Base-by-base conservation (phyloP, 805 yeast species). In the Saccharomyces mikatae region DNA sequence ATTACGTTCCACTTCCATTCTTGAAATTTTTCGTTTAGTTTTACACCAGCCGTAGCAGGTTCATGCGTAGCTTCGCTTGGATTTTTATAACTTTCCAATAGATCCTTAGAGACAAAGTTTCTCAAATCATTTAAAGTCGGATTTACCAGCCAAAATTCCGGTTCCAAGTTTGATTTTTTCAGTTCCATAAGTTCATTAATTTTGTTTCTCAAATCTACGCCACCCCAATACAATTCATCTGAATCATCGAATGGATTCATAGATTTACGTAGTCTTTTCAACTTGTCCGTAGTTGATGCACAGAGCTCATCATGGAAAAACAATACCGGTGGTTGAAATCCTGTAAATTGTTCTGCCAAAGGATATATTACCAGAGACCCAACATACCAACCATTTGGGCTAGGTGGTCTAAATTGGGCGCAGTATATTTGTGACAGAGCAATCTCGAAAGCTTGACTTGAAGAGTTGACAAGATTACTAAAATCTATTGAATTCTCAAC, bases 241-340 rank as follows among this genome's bases (percentile, higher is more conserved):
- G 73, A 69, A 41, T 75, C 74, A 14, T 80, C 80, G 67, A 89
- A 91, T 0, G 96, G 90, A 55, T 86, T 87, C 67, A 91, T 89
- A 13, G 79, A 73, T 62, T 81, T 80, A 60, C 80, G 81, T 52
- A 84, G 78, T 52, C 80, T 66, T 51, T 80, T 78, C 58, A 83
- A 86, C 58, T 80, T 84, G 56, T 78, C 71, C 50, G 78, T 72
- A 0, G 96, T 89, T 46, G 92, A 86, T 6, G 88, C 84, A 32
- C 86, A 81, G 61, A 87, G 91, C 53, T 87, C 86, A 65, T 94
- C 99, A 70, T 94, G 99, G 74, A 94, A 91, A 69, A 91, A 94
- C 46, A 94, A 64, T 4, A 90, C 85, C 0, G 98, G 98, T 17
- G 89, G 71, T 36, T 36, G 44, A 36, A 36, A 36, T 17, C 44